Evolutionary conservation across 2,329 filamentous ascomycete genomes (phyloP), one percentile per base, ranked within the genome.

Genomic region (Sclerotinia minor): DNA sequence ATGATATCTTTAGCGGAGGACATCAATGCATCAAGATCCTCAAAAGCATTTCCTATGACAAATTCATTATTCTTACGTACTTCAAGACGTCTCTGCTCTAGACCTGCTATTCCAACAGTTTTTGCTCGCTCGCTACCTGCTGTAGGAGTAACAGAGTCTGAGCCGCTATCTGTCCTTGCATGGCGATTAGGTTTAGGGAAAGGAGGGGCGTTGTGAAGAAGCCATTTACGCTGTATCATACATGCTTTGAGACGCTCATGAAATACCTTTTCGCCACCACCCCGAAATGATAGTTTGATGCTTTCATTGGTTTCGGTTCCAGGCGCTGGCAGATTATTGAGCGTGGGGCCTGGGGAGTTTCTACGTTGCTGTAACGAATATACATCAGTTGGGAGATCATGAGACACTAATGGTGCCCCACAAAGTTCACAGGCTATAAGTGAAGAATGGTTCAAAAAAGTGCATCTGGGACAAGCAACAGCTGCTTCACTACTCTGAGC

Each of bases 1-100:
- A 98, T 90, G 60, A 99, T 92, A 77, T 99, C 92, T 77, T 98
- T 97, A 6, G 95, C 95, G 4, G 94, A 97, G 3, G 94, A 92
- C 94, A 98, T 99, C 49, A 99, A 83, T 4, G 95, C 94, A 77
- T 98, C 94, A 0, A 99, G 85, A 75, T 99, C 95, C 77, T 97
- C 94, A 75, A 99, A 99, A 0, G 95, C 94, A 72, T 87, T 93
- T 35, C 94, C 94, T 71, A 99, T 97, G 61, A 97, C 89, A 13
- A 92, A 80, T 78, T 97, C 93, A 74, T 97, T 98, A 78, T 96
- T 97, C 80, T 92, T 94, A 68, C 92, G 90, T 75, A 93, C 87
- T 73, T 94, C 92, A 7, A 94, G 80, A 0, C 92, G 92, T 70
- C 93, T 87, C 74, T 92, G 89, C 78, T 99, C 95, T 2, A 99